These are phyloP conservation scores for Penicillium subrubescens DNA, from an alignment of 495 filamentous ascomycete species.

Conservation along the genomic window DNA sequence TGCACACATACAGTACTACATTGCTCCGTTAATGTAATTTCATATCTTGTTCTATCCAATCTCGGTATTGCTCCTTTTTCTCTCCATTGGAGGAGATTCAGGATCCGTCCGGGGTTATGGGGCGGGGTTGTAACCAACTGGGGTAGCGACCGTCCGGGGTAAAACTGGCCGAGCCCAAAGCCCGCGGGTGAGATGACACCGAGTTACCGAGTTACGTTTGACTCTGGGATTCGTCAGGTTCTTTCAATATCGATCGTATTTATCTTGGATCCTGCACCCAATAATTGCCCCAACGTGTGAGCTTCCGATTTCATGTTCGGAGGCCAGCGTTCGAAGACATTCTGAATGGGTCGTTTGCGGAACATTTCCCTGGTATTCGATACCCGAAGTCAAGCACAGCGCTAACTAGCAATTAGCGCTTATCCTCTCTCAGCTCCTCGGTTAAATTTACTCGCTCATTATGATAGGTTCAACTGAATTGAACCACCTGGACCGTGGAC, in stretches of 20 bases:
- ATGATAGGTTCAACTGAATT: conserved; percentile 18
- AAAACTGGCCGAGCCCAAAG: conserved; percentile 16
- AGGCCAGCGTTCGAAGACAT: conserved; percentile 11
- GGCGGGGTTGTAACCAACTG: conserved; percentile 21
- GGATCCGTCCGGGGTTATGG: conserved; percentile 20
- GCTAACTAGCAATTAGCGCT: conserved; percentile 16
- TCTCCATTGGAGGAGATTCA: conserved; percentile 22
- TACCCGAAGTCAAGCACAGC: conserved; percentile 12
- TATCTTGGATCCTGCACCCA: conserved; percentile 14
- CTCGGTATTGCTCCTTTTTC: conserved; percentile 7
- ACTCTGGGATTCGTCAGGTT: conserved; percentile 12
- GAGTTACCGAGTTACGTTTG: conserved; percentile 19
- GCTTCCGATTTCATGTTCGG: conserved; percentile 10
- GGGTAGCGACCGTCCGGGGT: conserved; percentile 24
- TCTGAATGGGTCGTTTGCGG: conserved; percentile 17
- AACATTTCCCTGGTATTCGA: conserved; percentile 8
- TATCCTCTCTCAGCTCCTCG: conserved; percentile 17
- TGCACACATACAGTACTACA: no score
- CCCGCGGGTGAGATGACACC: conserved; percentile 12
- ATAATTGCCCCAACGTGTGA: neutral
- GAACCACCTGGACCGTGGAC: conserved; percentile 10
- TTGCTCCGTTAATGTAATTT: conserved; percentile 2
- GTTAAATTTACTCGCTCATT: conserved; percentile 14
- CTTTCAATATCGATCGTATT: conserved; percentile 14
- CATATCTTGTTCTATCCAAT: conserved; percentile 9